Percentiles rank a stretch among this genome's conserved stretches.
phyloP scores from a whole-genome alignment of 2,329 filamentous ascomycete genomes.

The Fusarium humuli region DNA sequence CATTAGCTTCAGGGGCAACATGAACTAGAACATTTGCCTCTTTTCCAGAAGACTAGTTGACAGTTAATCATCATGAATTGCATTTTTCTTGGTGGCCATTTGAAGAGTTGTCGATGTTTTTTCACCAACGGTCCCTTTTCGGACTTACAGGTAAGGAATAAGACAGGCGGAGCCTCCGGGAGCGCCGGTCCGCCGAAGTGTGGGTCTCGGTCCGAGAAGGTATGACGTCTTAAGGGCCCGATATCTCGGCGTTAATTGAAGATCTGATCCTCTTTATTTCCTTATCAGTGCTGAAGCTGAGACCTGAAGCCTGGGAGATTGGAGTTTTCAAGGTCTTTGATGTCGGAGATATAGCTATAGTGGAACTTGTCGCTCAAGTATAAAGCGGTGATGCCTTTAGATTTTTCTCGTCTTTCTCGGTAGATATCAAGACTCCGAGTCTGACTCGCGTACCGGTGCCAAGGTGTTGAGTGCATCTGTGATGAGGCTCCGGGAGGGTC shows the following conservation, averaged over 20 bases:
- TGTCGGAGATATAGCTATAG: not conserved
- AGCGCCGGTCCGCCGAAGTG: constrained; percentile 25
- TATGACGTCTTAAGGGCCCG: constrained; percentile 24
- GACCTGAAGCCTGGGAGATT: not conserved
- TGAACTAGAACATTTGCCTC: constrained; percentile 9
- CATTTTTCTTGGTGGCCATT: not conserved
- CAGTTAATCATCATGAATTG: not conserved
- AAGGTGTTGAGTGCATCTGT: not conserved
- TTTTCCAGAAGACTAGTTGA: not conserved
- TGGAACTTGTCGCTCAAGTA: not conserved
- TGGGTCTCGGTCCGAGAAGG: constrained; percentile 34
- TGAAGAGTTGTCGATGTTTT: constrained; percentile 4
- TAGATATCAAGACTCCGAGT: not conserved
- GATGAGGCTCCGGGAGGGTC: constrained; percentile 15
- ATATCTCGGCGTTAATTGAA: constrained; percentile 20
- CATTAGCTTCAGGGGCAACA: not conserved
- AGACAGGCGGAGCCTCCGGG: constrained; percentile 24
- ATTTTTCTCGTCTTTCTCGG: not conserved
- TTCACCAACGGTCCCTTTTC: constrained; percentile 26
- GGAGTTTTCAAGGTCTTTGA: not conserved
- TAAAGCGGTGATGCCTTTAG: constrained; percentile 16
- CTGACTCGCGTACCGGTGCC: constrained; percentile 15
- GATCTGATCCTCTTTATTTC: constrained; percentile 9
- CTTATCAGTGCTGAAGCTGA: constrained; percentile 4
- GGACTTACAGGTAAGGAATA: constrained; percentile 24